phyloP scores from a whole-genome alignment of 1,284 basidiomycete genomes.

The Phellinidium pouzarii region DNA sequence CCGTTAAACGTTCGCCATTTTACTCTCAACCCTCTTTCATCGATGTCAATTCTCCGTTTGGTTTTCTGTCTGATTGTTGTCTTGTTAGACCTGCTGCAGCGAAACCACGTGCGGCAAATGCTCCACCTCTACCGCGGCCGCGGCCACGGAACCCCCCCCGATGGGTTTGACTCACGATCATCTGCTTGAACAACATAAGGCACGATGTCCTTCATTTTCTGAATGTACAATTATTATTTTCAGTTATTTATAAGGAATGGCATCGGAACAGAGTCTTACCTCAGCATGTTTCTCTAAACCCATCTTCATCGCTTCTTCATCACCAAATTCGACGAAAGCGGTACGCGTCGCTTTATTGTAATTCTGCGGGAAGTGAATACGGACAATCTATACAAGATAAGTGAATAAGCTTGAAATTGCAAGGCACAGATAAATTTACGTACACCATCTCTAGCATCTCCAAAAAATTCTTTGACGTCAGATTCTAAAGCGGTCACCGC shows the following conservation, averaged over 20 bases:
- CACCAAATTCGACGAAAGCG: slow-evolving; percentile 82
- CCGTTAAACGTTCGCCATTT: not conserved
- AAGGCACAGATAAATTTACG: slow-evolving; percentile 25
- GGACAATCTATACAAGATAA: slow-evolving; percentile 50
- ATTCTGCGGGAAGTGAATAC: slow-evolving; percentile 57
- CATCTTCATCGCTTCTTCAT: slow-evolving; percentile 74
- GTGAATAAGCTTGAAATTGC: slow-evolving; percentile 4
- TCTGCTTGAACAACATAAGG: slow-evolving; percentile 65
- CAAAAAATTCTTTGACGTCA: slow-evolving; percentile 73
- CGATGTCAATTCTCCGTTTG: slow-evolving; percentile 26
- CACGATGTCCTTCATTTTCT: slow-evolving; percentile 61
- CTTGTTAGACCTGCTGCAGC: slow-evolving; percentile 62
- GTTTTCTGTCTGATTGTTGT: slow-evolving; percentile 24
- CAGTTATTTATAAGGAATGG: too few relatives aligned
- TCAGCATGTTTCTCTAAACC: slow-evolving; percentile 67
- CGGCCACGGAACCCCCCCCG: slow-evolving; percentile 33
- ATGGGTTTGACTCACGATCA: slow-evolving; percentile 42
- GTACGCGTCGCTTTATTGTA: slow-evolving; percentile 45
- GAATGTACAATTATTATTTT: slow-evolving; percentile 4
- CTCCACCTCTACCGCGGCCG: slow-evolving; percentile 53
- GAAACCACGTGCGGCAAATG: slow-evolving; percentile 56
- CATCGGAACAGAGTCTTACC: slow-evolving; percentile 33
- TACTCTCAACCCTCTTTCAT: slow-evolving; percentile 1
- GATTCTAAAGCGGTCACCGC: slow-evolving; percentile 51
- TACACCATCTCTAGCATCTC: slow-evolving; percentile 57